phyloP scores from a whole-genome alignment of 2,329 filamentous ascomycete species.

The Dendryphion nanum region DNA sequence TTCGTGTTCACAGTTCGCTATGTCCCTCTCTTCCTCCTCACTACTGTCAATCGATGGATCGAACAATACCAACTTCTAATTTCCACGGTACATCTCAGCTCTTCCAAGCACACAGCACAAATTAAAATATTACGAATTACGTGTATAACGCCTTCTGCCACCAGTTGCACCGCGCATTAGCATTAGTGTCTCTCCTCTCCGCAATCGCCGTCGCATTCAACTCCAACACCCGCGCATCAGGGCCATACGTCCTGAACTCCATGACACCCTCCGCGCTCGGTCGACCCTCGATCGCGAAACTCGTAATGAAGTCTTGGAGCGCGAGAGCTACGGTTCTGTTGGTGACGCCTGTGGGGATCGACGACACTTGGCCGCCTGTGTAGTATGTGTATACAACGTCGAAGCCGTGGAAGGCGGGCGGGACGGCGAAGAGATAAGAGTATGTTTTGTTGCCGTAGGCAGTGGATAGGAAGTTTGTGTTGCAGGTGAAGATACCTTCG shows the following conservation, averaged over 20 bases:
- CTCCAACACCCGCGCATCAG: constrained; percentile 44
- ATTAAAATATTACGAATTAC: too few species aligned
- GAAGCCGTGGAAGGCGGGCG: constrained; percentile 53
- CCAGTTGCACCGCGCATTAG: constrained; percentile 51
- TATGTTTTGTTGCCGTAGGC: constrained; percentile 50
- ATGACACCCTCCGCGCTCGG: constrained; percentile 41
- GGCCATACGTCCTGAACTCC: constrained; percentile 49
- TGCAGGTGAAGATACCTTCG: constrained; percentile 52
- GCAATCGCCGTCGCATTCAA: constrained; percentile 45
- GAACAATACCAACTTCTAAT: too few species aligned
- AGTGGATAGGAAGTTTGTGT: constrained; percentile 50
- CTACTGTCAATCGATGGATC: too few species aligned
- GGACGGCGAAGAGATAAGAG: constrained; percentile 54
- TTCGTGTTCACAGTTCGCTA: too few species aligned
- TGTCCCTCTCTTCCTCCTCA: too few species aligned
- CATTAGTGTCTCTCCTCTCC: constrained; percentile 45
- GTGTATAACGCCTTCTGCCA: constrained; percentile 53
- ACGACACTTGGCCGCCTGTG: constrained; percentile 32
- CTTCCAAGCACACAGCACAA: too few species aligned
- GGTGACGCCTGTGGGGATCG: constrained; percentile 12
- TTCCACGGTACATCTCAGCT: too few species aligned
- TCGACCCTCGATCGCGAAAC: constrained; percentile 41
- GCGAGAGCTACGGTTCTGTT: constrained; percentile 42
- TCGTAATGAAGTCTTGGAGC: constrained; percentile 47
- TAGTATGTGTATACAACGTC: constrained; percentile 57